Evolutionary conservation across 2,329 filamentous ascomycete genomes (phyloP), one percentile per base, ranked within the genome.

Genomic region (Aspergillus sp.): DNA sequence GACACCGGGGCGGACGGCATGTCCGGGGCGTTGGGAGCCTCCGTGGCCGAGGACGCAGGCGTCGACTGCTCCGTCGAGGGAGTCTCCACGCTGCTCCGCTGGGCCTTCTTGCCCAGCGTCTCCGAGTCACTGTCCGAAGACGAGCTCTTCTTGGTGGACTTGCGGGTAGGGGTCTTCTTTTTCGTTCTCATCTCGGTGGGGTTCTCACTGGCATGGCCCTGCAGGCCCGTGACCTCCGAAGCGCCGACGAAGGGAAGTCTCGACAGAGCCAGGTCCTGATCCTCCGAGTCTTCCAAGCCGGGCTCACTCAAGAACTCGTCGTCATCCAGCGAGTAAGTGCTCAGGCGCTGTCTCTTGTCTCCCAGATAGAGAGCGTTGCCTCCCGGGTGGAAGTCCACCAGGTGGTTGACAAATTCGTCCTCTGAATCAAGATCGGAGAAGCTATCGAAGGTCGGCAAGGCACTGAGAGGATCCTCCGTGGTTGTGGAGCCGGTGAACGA

Each of bases 391-490:
- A 91, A 87, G 65, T 89, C 84, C 58, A 90, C 85, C 8, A 95
- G 81, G 50, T 82, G 82, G 69, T 84, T 86, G 63, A 84, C 82
- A 65, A 95, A 90, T 68, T 94, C 90, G 80, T 95, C 90, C 65
- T 96, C 92, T 1, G 89, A 91, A 70, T 96, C 92, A 51, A 96
- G 81, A 64, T 95, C 91, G 20, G 92, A 94, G 60, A 95, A 84
- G 60, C 90, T 88, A 71, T 95, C 89, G 62, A 95, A 95, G 8
- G 81, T 78, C 22, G 88, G 86, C 26, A 94, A 80, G 20, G 82
- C 82, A 75, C 81, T 73, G 57, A 79, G 76, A 51, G 75, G 71
- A 60, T 81, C 76, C 61, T 79, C 73, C 51, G 65, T 67, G 40
- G 73, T 73, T 50, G 65, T 67, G 40, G 73, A 69, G 60, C 61